Conservation (phyloP, 805 yeast species). For the Lipomyces chichibuensis region DNA sequence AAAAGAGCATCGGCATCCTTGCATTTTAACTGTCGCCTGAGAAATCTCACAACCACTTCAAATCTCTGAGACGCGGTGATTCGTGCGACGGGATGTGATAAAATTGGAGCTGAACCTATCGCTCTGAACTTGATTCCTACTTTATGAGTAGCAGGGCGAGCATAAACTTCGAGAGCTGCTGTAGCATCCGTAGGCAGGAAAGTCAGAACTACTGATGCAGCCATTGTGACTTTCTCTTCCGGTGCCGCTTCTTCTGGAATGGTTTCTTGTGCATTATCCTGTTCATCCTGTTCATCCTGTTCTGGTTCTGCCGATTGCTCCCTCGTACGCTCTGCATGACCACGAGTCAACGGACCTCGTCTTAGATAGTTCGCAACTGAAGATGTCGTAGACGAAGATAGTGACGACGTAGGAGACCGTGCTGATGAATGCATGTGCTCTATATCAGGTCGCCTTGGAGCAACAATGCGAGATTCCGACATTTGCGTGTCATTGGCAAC, state of each 20-base stretch:
- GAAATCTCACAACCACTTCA: conserved; percentile 51
- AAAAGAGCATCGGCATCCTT: conserved; percentile 43
- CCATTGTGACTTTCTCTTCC: conserved; percentile 40
- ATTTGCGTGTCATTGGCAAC: background rate
- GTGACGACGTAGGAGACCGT: background rate
- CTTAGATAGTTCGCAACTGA: conserved; percentile 1
- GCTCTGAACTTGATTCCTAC: conserved; percentile 56
- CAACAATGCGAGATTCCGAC: background rate
- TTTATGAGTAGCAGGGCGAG: conserved; percentile 37
- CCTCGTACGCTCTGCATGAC: background rate
- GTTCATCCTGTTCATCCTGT: conserved; percentile 1
- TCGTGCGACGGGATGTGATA: conserved; percentile 52
- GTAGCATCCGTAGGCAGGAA: conserved; percentile 42
- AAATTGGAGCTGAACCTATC: conserved; percentile 57
- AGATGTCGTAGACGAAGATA: conserved; percentile 3
- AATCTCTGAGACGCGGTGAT: conserved; percentile 53
- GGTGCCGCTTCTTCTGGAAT: conserved; percentile 42
- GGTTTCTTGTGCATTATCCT: conserved; percentile 17
- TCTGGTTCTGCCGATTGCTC: background rate
- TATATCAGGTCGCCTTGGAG: background rate
- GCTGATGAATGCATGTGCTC: background rate
- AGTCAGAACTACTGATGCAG: conserved; percentile 44
- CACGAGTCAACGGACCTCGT: background rate
- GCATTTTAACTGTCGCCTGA: conserved; percentile 47
- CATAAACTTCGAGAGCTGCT: conserved; percentile 38